phyloP scores from a whole-genome alignment of 2,329 filamentous ascomycete species.

The Hypoxylon sp. region DNA sequence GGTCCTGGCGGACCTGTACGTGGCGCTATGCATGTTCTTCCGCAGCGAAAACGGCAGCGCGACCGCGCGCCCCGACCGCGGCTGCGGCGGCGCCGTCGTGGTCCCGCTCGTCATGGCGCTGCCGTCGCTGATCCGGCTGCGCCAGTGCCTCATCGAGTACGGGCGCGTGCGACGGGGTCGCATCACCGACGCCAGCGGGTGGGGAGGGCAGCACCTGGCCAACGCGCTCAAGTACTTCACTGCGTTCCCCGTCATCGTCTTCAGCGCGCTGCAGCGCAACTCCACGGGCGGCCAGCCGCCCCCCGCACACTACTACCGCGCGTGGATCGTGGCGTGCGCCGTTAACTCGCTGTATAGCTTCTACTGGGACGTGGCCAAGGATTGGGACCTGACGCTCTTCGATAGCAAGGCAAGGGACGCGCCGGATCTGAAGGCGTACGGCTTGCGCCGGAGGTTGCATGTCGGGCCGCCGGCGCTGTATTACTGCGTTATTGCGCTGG shows the following conservation, averaged over 20 bases:
- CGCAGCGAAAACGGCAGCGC: conserved; percentile 74
- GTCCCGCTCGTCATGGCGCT: conserved; percentile 88
- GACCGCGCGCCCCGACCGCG: conserved; percentile 84
- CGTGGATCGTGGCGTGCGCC: conserved; percentile 80
- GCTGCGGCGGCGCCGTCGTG: conserved; percentile 82
- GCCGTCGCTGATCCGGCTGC: conserved; percentile 87
- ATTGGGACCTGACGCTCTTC: conserved; percentile 95
- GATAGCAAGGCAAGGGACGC: conserved; percentile 71
- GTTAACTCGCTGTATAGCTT: conserved; percentile 95
- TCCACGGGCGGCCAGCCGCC: conserved; percentile 60
- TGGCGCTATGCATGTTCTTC: conserved; percentile 93
- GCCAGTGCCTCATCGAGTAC: conserved; percentile 94
- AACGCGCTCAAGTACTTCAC: conserved; percentile 97
- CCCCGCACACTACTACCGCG: conserved; percentile 65
- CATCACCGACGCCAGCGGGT: conserved; percentile 71
- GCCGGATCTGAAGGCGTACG: conserved; percentile 77
- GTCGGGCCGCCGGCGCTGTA: conserved; percentile 83
- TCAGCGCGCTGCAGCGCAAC: conserved; percentile 80
- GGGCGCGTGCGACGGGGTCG: conserved; percentile 75
- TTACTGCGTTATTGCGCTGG: conserved; percentile 83
- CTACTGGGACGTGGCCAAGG: conserved; percentile 97
- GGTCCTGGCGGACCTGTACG: conserved; percentile 89
- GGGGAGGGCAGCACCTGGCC: conserved; percentile 88
- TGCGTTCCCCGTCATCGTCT: conserved; percentile 90
- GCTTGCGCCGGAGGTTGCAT: conserved; percentile 80